Evolutionary conservation across 306 rosid species (phyloP), one percentile per base, ranked within the genome.

Genomic region (Gastrolobium bilobum): DNA sequence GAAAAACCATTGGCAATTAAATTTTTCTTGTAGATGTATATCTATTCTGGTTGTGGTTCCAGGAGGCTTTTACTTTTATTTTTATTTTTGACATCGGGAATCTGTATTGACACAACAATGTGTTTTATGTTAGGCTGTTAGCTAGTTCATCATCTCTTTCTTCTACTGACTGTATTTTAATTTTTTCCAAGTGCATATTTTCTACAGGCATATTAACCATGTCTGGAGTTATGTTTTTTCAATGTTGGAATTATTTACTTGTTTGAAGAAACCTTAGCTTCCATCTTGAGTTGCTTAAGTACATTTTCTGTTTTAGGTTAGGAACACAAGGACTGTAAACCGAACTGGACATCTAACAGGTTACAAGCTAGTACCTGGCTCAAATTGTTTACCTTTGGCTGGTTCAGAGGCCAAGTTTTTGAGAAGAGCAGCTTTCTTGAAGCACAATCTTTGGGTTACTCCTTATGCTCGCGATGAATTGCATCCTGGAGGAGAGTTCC

Each of bases 401-500:
- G 91, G 97, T 46, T 82, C 93, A 56, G 97, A 92, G 86, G 97
- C 94, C 72, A 92, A 92, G 85, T 90, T 92, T 79, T 70, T 90
- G 37, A 84, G 97, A 74, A 87, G 97, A 87, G 94, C 97, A 40
- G 88, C 94, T 76, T 92, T 92, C 82, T 79, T 92, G 85, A 92
- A 92, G 85, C 94, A 90, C 84, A 92, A 90, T 62, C 97, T 92
- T 81, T 92, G 94, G 97, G 94, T 92, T 63, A 92, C 94, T 44
- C 62, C 94, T 10, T 90, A 82, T 64, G 89, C 92, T 63, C 77
- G 69, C 0, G 87, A 69, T 40, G 97, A 92, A 78, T 69, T 88
- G 88, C 62, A 90, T 68, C 97, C 97, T 6, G 92, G 97, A n/a
- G 97, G 94, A 72, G 94, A 92, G 85, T 92, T 92, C 72, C 97